These are phyloP conservation scores for Fistulifera solaris DNA, from an alignment of 108 stramenopile genomes.

Conservation along the genomic window DNA sequence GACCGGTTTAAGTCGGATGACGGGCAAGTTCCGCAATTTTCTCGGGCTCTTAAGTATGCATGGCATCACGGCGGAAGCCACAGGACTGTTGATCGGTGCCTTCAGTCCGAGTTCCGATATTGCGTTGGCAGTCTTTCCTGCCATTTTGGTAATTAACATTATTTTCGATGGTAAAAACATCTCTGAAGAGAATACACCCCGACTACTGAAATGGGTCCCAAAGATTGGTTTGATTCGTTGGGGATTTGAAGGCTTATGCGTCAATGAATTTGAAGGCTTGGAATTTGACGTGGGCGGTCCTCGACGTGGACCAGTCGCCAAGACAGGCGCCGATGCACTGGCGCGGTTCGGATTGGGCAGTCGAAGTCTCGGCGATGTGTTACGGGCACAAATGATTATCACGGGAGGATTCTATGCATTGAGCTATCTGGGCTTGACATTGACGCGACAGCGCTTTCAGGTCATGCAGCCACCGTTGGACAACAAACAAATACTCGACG, in stretches of 20 bases:
- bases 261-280: slow-evolving; percentile 83
- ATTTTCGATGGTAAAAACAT: slow-evolving; percentile 87
- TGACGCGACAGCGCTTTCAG: slow-evolving; percentile 62
- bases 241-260: slow-evolving; percentile 74
- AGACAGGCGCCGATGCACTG: slow-evolving; percentile 72
- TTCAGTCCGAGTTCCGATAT: slow-evolving; percentile 59
- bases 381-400: slow-evolving; percentile 53
- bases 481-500: too few species aligned
- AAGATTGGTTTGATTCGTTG: slow-evolving; percentile 70
- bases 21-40: slow-evolving; percentile 59
- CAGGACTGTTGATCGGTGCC: slow-evolving; percentile 64
- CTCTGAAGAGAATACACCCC: slow-evolving; percentile 73
- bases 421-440: slow-evolving; percentile 56
- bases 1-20: slow-evolving; percentile 47
- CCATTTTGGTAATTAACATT: slow-evolving; percentile 81
- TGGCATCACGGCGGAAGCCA: slow-evolving; percentile 54
- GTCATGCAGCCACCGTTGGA: slow-evolving; percentile 27
- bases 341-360: slow-evolving; percentile 65
- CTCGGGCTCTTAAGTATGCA: slow-evolving; percentile 72
- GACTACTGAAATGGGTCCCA: slow-evolving; percentile 51
- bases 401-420: slow-evolving; percentile 56
- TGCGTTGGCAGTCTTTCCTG: slow-evolving; percentile 74
- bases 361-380: slow-evolving; percentile 37
- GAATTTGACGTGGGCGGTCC: slow-evolving; percentile 62
- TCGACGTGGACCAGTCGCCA: slow-evolving; percentile 60